Percentiles rank a stretch among this genome's conserved stretches.
phyloP scores from a whole-genome alignment of 2,329 filamentous ascomycete species.

The Stemphylium vesicarium region DNA sequence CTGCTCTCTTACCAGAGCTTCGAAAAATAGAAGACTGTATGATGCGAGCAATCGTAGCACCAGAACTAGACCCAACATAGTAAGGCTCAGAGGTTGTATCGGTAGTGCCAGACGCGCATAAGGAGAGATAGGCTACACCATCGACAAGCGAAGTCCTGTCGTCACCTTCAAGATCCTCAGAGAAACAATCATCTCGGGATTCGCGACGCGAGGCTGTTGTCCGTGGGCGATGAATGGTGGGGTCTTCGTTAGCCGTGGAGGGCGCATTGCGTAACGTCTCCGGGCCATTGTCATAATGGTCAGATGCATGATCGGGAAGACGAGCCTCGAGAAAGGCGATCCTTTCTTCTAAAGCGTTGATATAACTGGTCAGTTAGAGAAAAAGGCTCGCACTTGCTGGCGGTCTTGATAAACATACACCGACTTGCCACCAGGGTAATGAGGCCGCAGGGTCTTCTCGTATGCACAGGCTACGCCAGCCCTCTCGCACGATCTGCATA shows the following conservation, averaged over 20 bases:
- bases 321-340: constrained; percentile 37
- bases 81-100: constrained; percentile 31
- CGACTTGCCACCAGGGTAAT: constrained; percentile 37
- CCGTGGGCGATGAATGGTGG: neutral
- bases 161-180: constrained; percentile 26
- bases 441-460: constrained; percentile 32
- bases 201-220: constrained; percentile 1
- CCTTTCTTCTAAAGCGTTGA: constrained; percentile 34
- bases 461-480: constrained; percentile 31
- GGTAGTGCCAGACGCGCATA: constrained; percentile 36
- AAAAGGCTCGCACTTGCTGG: neutral
- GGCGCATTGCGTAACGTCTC: neutral
- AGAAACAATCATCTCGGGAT: constrained; percentile 13
- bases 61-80: constrained; percentile 38
- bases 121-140: constrained; percentile 36
- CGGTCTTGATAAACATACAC: constrained; percentile 19
- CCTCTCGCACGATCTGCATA: constrained; percentile 29
- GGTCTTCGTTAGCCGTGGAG: neutral
- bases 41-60: constrained; percentile 36
- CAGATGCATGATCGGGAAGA: constrained; percentile 32
- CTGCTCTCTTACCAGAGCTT: constrained; percentile 9
- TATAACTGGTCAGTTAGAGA: constrained; percentile 24
- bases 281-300: constrained; percentile 25
- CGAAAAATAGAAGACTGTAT: constrained; percentile 36
- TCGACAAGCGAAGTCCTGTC: constrained; percentile 32